A percentile compares a stretch with the other conserved stretches of the same genome.
Evolutionary conservation across 139 green algal genomes (phyloP).

Genomic region (Chlamydomonas urium): DNA sequence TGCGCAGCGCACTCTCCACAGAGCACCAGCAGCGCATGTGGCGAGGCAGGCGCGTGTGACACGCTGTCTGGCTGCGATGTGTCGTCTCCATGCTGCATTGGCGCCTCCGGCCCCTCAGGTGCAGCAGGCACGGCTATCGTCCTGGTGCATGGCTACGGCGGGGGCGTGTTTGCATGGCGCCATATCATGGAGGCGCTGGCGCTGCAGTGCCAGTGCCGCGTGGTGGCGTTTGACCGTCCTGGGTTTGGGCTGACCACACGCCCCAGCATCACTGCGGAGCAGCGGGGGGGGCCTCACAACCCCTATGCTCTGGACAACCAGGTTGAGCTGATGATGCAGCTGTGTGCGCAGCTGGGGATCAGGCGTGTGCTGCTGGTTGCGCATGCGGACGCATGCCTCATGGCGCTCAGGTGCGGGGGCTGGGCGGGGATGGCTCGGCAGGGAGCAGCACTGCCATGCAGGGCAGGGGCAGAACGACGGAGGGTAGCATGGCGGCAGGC

Average conservation of each 20-base stretch:
- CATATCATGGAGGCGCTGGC: conserved; percentile 72
- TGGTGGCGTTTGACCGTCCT: conserved; percentile 36
- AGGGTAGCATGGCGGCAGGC: too few species aligned
- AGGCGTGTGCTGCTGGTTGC: conserved; percentile 51
- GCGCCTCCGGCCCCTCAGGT: too few species aligned
- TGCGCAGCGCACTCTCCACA: too few species aligned
- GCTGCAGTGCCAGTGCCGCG: conserved; percentile 36
- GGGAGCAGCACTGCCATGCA: not conserved
- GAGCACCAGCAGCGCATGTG: too few species aligned
- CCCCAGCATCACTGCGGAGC: conserved; percentile 13
- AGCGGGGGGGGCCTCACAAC: conserved; percentile 15
- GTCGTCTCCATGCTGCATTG: too few species aligned
- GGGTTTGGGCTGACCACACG: conserved; percentile 43
- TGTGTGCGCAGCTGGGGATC: conserved; percentile 48
- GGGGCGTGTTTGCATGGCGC: conserved; percentile 72
- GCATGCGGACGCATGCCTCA: conserved; percentile 65
- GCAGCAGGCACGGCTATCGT: too few species aligned
- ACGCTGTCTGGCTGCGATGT: too few species aligned
- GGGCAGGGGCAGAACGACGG: not conserved
- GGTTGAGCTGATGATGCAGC: conserved; percentile 50
- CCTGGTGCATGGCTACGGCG: conserved; percentile 77
- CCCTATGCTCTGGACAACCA: conserved; percentile 53
- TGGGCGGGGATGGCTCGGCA: not conserved
- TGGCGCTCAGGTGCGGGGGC: conserved; percentile 43
- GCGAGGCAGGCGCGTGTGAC: too few species aligned